Evolutionary conservation across 352 stramenopile genomes (phyloP).

Genomic region (Globisporangium canariense): DNA sequence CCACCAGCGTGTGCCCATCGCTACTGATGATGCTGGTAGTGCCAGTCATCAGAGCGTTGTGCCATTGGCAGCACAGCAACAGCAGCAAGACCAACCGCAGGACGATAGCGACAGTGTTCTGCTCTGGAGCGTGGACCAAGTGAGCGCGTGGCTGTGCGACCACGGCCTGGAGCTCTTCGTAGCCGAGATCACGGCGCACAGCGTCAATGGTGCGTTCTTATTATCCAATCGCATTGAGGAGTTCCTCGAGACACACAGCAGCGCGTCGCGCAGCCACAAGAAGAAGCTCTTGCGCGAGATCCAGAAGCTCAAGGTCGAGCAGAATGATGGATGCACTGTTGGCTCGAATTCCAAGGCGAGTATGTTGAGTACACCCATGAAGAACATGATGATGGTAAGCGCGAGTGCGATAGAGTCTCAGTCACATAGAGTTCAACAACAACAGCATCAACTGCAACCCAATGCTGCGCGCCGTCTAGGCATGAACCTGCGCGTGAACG

Average conservation of each 20-base stretch:
- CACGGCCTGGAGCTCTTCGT: slow-evolving; percentile 63
- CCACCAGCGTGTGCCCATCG: slow-evolving; percentile 36
- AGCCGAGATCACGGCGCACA: slow-evolving; percentile 30
- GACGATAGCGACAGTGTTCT: background rate
- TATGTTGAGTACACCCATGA: slow-evolving; percentile 1
- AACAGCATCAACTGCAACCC: background rate
- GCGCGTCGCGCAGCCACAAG: slow-evolving; percentile 64
- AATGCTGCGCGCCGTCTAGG: slow-evolving; percentile 30
- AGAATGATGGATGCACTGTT: background rate
- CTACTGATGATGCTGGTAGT: background rate
- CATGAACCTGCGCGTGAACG: slow-evolving; percentile 57
- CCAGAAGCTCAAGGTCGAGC: slow-evolving; percentile 55
- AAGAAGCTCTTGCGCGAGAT: slow-evolving; percentile 79
- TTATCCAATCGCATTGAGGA: slow-evolving; percentile 37
- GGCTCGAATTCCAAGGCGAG: background rate
- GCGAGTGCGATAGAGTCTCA: background rate
- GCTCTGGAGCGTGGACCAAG: slow-evolving; percentile 37
- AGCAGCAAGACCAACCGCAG: background rate
- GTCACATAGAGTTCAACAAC: background rate
- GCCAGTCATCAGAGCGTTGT: background rate
- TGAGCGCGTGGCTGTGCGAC: slow-evolving; percentile 56
- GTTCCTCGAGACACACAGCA: slow-evolving; percentile 48
- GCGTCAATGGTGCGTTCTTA: slow-evolving; percentile 51
- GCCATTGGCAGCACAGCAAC: background rate
- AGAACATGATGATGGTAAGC: slow-evolving; percentile 1